Evolutionary conservation across 352 stramenopile species (phyloP), one percentile per base, ranked within the genome.

Genomic region (Pythium dissotocum): DNA sequence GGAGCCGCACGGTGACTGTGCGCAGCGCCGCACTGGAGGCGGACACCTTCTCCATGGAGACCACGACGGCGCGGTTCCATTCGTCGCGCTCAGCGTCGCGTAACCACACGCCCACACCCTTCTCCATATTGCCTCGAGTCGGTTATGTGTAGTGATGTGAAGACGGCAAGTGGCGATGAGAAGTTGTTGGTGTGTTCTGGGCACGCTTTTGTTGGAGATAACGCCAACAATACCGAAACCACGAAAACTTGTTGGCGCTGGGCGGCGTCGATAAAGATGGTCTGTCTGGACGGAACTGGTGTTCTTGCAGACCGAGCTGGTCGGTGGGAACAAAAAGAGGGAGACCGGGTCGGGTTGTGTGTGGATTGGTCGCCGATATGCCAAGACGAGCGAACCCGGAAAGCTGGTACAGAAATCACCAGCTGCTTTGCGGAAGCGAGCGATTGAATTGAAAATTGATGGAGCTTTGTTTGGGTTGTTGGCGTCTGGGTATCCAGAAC

Each of bases 91-190:
- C 81, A 30, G 65, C 73, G 63, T 93, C 79, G 65, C 80, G 83
- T 53, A 94, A 73, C 87, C 87, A 94, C 18, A 93, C 77, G 49
- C 79, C 75, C 33, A 94, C 87, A 33, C 87, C 87, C 62, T 91
- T 92, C 67, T 94, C 87, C 87, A 94, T 94, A 8, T 30, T 77
- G 13, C 7, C 44, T 58, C 13, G 58, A 53, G n/a, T 61, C 36
- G 16, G 36, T 49, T 74, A 61, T 55, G 42, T 21, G 21, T 28
- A 38, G 28, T 36, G 51, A 61, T 26, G 48, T 36, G 35, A 38
- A 44, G 38, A 44, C 38, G 38, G 38, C 38, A 60, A 38, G 56
- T 61, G 33, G 42, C 54, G 73, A 63, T 68, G 46, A 54, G 66
- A 60, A 77, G 66, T 70, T 65, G 42, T 44, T 52, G 53, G 32